A percentile compares a stretch with the other conserved stretches of the same genome.
Evolutionary conservation across 1,284 basidiomycete species (phyloP).

Genomic region (Trichosporon inkin): DNA sequence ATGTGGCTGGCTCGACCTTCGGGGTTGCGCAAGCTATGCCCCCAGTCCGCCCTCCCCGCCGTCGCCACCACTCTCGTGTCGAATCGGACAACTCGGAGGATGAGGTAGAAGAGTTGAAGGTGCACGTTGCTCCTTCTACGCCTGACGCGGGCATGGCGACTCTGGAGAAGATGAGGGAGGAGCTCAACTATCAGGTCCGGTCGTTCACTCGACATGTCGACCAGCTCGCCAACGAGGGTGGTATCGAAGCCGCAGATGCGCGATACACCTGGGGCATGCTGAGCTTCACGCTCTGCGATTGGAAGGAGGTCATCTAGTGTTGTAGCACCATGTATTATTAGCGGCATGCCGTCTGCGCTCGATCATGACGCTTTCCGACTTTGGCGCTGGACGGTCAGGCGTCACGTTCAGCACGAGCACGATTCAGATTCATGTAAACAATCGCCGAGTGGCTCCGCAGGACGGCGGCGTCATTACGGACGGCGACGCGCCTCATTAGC

Average conservation of each 20-base stretch:
- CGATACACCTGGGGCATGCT: conserved; percentile 61
- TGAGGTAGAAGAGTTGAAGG: conserved; percentile 52
- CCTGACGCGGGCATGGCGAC: conserved; percentile 52
- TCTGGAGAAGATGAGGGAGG: conserved; percentile 61
- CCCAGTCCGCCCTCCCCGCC: conserved; percentile 57
- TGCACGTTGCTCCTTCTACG: conserved; percentile 50
- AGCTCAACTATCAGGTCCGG: conserved; percentile 65
- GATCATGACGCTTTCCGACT: too few species aligned
- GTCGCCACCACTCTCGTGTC: conserved; percentile 49
- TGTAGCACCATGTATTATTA: neutral
- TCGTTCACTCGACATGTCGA: conserved; percentile 52
- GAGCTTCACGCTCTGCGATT: conserved; percentile 72
- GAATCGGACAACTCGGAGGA: conserved; percentile 56
- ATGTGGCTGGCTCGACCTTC: conserved; percentile 4
- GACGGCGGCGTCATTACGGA: neutral
- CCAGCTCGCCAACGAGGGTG: conserved; percentile 51
- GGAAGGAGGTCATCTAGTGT: conserved; percentile 54
- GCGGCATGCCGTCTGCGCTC: neutral
- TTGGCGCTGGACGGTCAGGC: too few species aligned
- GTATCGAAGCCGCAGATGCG: conserved; percentile 55
- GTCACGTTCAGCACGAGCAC: too few species aligned
- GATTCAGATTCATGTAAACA: too few species aligned
- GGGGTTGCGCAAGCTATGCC: conserved; percentile 5
- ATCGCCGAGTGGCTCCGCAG: too few species aligned
- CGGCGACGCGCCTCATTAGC: neutral